Evolutionary conservation across 371 early-diverging fungal species (phyloP), one percentile per base, ranked within the genome.

Genomic region (Batkoa obscura): DNA sequence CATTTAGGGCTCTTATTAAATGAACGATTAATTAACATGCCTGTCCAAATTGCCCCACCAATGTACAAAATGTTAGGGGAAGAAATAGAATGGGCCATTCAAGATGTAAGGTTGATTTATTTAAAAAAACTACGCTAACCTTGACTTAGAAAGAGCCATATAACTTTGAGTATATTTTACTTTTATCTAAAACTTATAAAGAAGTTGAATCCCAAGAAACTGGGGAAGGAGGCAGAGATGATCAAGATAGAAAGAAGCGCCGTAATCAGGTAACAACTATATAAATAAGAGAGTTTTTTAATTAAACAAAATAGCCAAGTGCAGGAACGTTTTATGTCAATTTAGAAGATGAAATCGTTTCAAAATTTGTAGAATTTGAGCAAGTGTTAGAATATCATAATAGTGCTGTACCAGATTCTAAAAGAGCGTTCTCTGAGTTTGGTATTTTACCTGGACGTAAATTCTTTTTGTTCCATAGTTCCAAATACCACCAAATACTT

Each of bases 1-100:
- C 47, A 56, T 37, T 17, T 56, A 6, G 56, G 56, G 31, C 23
- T 8, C 5, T 64, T 94, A 30, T 41, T 96, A n/a, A 84, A 82
- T 59, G 94, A 93, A 60, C 69, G 97, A 6, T 77, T 96, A 17
- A 78, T 96, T 63, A 96, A 96, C 65, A 90, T 96, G 91, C 94
- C 97, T 2, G 84, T 88, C 36, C 87, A 92, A 62, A 71, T 94
- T 23, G 80, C 81, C 15, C 83, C 90, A 9, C 90, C 88, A 1
- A 82, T 94, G 85, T 83, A 85, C 62, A 75, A 71, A 17, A 83
- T 93, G 88, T 72, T 93, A 49, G 59, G 74, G 47, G 86, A 90
- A 43, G 94, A 94, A 59, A 64, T 88, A 38, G 68, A 84, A 47
- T 69, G 78, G 69, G 86, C 86, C 1, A 65, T 79, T n/a, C 80